A percentile compares a stretch with the other conserved stretches of the same genome.
phyloP scores from a whole-genome alignment of 2,329 filamentous ascomycete species.

The Pseudogymnoascus destructans region DNA sequence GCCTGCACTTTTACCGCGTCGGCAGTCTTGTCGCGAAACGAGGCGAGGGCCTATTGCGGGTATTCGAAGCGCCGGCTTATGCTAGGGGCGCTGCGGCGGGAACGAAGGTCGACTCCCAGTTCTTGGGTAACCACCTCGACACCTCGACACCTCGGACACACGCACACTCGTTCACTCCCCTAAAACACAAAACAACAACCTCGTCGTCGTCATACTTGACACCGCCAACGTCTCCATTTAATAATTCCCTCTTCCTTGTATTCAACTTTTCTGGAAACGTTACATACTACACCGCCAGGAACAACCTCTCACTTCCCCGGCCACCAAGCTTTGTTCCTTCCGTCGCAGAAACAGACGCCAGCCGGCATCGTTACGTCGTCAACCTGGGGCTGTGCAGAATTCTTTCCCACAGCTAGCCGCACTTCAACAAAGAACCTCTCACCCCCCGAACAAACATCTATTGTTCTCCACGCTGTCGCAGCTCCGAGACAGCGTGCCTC shows the following conservation, averaged over 20 bases:
- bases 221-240: neutral
- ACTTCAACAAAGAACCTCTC: neutral
- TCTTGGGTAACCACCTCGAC: neutral
- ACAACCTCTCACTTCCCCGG: neutral
- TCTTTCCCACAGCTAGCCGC: neutral
- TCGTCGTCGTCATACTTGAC: neutral
- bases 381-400: neutral
- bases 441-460: neutral
- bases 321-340: neutral
- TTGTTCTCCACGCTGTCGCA: conserved; percentile 9
- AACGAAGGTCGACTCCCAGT: neutral
- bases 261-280: neutral
- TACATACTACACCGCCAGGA: neutral
- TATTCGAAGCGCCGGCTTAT: neutral
- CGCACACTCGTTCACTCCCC: neutral
- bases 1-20: neutral
- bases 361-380: neutral
- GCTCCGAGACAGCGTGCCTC: conserved; percentile 1
- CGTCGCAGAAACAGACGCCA: neutral
- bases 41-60: neutral
- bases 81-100: neutral
- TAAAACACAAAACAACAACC: neutral
- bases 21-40: neutral
- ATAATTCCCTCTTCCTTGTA: neutral
- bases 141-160: neutral